phyloP scores from a whole-genome alignment of 2,329 filamentous ascomycete genomes.

The Colletotrichum magnum region DNA sequence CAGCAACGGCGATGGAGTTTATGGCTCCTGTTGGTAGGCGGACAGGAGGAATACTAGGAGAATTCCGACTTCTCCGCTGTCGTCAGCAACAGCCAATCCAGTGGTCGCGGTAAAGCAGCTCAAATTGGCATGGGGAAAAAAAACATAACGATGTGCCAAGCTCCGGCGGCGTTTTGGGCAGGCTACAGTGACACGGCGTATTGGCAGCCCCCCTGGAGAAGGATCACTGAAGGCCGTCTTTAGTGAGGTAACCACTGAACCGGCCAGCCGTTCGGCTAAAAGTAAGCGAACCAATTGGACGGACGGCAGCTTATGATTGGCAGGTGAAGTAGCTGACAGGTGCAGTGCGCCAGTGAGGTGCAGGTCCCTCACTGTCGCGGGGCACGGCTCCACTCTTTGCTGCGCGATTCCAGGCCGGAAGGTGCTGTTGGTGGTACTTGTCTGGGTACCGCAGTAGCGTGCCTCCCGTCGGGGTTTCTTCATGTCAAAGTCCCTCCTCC shows the following conservation, averaged over 20 bases:
- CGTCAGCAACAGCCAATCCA: conserved; percentile 17
- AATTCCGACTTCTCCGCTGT: conserved; percentile 24
- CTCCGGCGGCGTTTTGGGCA: conserved; percentile 11
- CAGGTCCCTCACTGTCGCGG: conserved; percentile 13
- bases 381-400: conserved; percentile 10
- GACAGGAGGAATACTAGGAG: conserved; percentile 16
- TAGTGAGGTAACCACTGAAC: conserved; percentile 1
- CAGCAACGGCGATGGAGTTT: background rate
- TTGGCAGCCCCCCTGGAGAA: background rate
- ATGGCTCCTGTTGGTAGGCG: too few relatives aligned
- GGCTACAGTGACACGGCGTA: conserved; percentile 12
- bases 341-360: background rate
- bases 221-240: too few relatives aligned
- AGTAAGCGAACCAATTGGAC: conserved; percentile 34
- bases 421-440: background rate
- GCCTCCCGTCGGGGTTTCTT: background rate
- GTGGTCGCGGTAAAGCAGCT: background rate
- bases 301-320: background rate
- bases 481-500: conserved; percentile 1
- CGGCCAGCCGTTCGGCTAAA: conserved; percentile 3
- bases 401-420: conserved; percentile 1
- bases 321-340: background rate
- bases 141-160: conserved; percentile 28
- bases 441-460: background rate
- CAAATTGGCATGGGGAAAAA: too few relatives aligned